These are phyloP conservation scores for Pythium rhizo-oryzae DNA, from an alignment of 352 stramenopile genomes.

Conservation along the genomic window DNA sequence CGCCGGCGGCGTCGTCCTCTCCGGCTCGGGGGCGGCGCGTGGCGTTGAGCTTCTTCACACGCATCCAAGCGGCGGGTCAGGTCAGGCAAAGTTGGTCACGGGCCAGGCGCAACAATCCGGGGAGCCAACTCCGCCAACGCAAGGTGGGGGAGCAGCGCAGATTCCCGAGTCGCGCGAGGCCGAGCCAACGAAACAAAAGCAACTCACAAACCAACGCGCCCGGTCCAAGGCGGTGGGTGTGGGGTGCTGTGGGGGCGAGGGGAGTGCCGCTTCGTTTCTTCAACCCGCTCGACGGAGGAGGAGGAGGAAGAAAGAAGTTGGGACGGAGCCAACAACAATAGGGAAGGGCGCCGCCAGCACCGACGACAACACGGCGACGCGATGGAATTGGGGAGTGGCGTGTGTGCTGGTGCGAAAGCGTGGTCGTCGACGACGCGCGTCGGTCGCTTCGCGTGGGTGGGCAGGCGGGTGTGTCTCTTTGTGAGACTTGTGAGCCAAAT, in stretches of 20 bases:
- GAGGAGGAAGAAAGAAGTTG: background rate
- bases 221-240: too few species aligned
- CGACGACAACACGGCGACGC: background rate
- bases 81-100: background rate
- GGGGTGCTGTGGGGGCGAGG: too few species aligned
- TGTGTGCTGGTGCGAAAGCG: conserved; percentile 1
- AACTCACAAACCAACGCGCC: too few species aligned
- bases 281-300: background rate
- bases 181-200: background rate
- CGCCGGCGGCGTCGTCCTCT: conserved; percentile 52
- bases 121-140: background rate
- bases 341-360: too few species aligned
- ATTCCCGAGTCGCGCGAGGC: conserved; percentile 1
- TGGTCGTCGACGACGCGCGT: background rate
- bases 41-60: conserved; percentile 77
- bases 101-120: background rate
- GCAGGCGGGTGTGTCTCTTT: conserved; percentile 19
- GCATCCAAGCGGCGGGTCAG: conserved; percentile 40
- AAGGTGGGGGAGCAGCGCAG: background rate
- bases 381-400: conserved; percentile 2
- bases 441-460: background rate
- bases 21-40: conserved; percentile 65
- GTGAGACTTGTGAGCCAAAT: conserved; percentile 23
- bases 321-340: background rate
- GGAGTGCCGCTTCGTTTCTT: conserved; percentile 6